Evolutionary conservation across 1,139 yeast genomes (phyloP).

Genomic region (Zygoascus sp.): DNA sequence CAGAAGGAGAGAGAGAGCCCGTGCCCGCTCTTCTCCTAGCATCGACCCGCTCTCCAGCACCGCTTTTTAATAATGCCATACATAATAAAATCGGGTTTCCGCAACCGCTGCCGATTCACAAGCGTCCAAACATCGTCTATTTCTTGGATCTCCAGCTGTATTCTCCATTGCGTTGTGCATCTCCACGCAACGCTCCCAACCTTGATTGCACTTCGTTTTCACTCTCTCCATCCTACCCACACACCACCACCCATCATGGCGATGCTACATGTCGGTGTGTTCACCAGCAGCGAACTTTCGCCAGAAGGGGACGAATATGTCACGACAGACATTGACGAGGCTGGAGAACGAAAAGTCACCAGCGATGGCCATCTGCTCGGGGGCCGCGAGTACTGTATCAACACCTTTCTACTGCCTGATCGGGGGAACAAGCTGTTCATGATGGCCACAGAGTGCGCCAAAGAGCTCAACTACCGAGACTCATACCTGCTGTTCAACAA

Average conservation of each 20-base stretch:
- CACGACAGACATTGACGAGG: slow-evolving; percentile 41
- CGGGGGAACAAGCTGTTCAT: slow-evolving; percentile 51
- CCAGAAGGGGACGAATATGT: slow-evolving; percentile 37
- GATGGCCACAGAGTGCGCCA: slow-evolving; percentile 68
- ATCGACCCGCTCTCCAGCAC: no score
- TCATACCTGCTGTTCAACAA: slow-evolving; percentile 61
- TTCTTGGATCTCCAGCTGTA: no score
- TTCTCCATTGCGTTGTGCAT: no score
- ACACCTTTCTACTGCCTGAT: slow-evolving; percentile 54
- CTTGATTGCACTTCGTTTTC: neutral
- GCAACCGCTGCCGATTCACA: no score
- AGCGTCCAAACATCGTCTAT: no score
- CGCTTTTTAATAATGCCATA: no score
- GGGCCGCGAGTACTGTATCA: slow-evolving; percentile 53
- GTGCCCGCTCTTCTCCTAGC: no score
- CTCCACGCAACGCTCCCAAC: neutral
- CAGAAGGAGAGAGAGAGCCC: no score
- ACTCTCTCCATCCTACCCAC: neutral
- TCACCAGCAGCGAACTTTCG: slow-evolving; percentile 27
- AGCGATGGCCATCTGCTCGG: slow-evolving; percentile 52
- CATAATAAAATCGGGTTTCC: no score
- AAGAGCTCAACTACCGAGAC: slow-evolving; percentile 59
- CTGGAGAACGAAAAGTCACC: slow-evolving; percentile 54
- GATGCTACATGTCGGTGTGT: slow-evolving; percentile 26
- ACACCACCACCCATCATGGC: slow-evolving; percentile 4